Percentiles rank a stretch among this genome's conserved stretches.
Conservation (phyloP, 2,329 filamentous ascomycete species). For the Dryadomyces quercivorus region DNA sequence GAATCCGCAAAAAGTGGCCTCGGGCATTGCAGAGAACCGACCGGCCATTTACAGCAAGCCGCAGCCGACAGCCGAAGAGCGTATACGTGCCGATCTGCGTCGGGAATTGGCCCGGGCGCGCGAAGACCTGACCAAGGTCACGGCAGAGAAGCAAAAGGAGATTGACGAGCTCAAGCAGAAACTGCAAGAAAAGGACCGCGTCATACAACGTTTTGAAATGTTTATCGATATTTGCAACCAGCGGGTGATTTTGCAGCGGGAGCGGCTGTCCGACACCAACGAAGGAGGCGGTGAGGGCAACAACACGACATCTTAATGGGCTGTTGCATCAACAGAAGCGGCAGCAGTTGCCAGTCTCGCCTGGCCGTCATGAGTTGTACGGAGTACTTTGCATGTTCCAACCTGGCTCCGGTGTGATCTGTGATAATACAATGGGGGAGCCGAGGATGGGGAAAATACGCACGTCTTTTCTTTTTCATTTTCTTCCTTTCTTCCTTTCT, state of each 20-base stretch:
- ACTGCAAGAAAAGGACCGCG: slow-evolving; percentile 50
- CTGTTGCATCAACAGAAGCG: not conserved
- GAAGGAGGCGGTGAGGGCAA: slow-evolving; percentile 10
- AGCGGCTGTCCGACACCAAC: slow-evolving; percentile 29
- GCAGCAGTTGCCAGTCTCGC: no score
- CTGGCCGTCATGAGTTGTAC: not conserved
- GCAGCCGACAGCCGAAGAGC: slow-evolving; percentile 49
- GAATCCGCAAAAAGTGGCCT: slow-evolving; percentile 49
- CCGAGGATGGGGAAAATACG: not conserved
- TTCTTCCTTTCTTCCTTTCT: not conserved
- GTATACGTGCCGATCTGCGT: slow-evolving; percentile 48
- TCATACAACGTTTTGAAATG: slow-evolving; percentile 54
- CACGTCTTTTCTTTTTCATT: not conserved
- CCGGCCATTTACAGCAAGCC: slow-evolving; percentile 57
- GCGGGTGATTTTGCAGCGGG: slow-evolving; percentile 50
- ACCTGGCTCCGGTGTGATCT: not conserved
- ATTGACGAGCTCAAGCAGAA: slow-evolving; percentile 45
- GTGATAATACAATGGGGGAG: not conserved
- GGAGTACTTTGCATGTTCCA: not conserved
- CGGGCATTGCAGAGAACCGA: slow-evolving; percentile 46
- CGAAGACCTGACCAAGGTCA: slow-evolving; percentile 42
- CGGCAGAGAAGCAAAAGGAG: slow-evolving; percentile 44
- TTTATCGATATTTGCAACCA: slow-evolving; percentile 60
- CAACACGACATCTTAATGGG: not conserved
- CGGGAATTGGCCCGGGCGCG: slow-evolving; percentile 46